Evolutionary conservation across 1,284 basidiomycete species (phyloP), one percentile per base, ranked within the genome.

Genomic region (Earliella scabrosa): DNA sequence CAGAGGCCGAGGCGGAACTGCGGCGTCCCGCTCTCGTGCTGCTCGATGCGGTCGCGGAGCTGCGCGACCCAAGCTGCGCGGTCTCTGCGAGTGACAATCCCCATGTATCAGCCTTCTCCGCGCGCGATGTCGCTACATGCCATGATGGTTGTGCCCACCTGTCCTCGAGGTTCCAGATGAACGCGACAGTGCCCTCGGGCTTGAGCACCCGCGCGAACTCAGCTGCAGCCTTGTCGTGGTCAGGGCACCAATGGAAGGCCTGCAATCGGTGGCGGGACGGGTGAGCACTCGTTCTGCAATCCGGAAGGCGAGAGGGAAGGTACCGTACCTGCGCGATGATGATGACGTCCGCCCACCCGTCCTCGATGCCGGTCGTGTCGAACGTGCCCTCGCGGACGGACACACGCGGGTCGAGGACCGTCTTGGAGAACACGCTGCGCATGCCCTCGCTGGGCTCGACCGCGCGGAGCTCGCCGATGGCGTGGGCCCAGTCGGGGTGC

Each of bases 221-320:
- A 0, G 70, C 71, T 14, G 78, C 77, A 1, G 90, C 88, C 52
- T 76, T 78, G 54, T 83, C 77, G 67, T 83, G 87, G 68, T 92
- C 82, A 2, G 87, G 87, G 64, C 87, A 90, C 90, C 91, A 93
- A 71, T 93, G 90, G 67, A 86, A 93, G 13, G 91, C 91, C 86
- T 92, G 60, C 47, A n/a, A 48, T 7, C 7, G 24, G 8, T 23
- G 21, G 35, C n/a, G 13, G 23, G 11, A 8, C 36, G 18, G 34
- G 26, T 31, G 29, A n/a, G 29, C 32, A 23, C 26, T 18, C 41
- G n/a, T n/a, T n/a, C n/a, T n/a, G n/a, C n/a, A n/a, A n/a, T n/a
- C n/a, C n/a, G n/a, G n/a, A n/a, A n/a, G n/a, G n/a, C n/a, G n/a
- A 23, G 21, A 4, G 40, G 3, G 29, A 34, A 60, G 46, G 11